These are phyloP conservation scores for Wallacemonas sp. DNA, from an alignment of 208 protist species.

Conservation along the genomic window DNA sequence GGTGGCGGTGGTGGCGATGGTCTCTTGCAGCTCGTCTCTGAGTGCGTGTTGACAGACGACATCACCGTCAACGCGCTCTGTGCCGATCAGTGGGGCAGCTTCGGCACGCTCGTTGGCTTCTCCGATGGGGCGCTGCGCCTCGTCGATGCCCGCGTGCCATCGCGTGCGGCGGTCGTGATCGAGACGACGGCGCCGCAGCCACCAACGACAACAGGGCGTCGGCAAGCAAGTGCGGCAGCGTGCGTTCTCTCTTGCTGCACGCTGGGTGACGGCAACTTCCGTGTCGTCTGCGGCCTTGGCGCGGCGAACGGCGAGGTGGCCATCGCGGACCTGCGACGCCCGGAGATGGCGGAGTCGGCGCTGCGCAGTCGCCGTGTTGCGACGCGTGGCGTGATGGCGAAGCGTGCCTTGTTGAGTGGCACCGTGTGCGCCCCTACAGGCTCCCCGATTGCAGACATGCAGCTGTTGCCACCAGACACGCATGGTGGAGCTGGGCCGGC, in stretches of 20 bases:
- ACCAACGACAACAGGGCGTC: no score
- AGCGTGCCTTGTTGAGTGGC: conserved; percentile 20
- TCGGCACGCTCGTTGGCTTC: conserved; percentile 55
- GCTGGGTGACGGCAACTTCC: conserved; percentile 45
- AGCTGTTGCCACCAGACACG: neutral
- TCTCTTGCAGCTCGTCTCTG: conserved; percentile 13
- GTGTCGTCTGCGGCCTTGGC: conserved; percentile 65
- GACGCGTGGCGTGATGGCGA: conserved; percentile 10
- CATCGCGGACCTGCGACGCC: conserved; percentile 58
- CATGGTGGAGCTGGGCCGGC: neutral
- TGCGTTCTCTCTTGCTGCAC: conserved; percentile 72
- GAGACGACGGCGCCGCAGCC: no score
- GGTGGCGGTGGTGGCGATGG: conserved; percentile 11
- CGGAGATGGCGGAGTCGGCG: conserved; percentile 1
- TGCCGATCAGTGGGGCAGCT: conserved; percentile 53
- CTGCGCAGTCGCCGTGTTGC: conserved; percentile 12
- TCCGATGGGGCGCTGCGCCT: conserved; percentile 62
- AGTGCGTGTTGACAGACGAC: conserved; percentile 3
- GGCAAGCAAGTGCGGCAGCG: conserved; percentile 33
- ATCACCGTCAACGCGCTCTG: conserved; percentile 44
- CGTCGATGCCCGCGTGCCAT: conserved; percentile 57
- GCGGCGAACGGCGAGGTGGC: conserved; percentile 54
- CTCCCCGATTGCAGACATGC: conserved; percentile 46
- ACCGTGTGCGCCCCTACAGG: conserved; percentile 33
- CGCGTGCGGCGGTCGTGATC: neutral